phyloP scores from a whole-genome alignment of 495 filamentous ascomycete genomes.

The Tuber magnatum region DNA sequence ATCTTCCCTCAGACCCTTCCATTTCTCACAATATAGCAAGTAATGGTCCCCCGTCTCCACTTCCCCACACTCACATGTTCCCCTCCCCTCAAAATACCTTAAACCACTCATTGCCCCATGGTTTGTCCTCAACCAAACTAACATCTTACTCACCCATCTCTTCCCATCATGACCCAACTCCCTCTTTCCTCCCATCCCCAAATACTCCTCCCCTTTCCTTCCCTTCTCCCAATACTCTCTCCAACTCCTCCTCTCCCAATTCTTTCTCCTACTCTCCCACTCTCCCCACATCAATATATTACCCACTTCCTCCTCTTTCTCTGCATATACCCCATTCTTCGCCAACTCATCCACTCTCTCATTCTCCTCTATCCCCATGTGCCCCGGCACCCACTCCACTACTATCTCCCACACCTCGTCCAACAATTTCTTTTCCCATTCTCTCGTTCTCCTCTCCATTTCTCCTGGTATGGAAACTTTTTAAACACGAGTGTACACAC shows the following conservation, averaged over 20 bases:
- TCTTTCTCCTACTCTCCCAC: background rate
- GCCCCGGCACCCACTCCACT: background rate
- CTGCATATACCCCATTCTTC: background rate
- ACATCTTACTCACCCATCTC: too few relatives aligned
- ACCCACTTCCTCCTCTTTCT: background rate
- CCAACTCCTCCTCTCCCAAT: background rate
- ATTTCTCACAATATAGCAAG: too few relatives aligned
- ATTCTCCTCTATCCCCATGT: background rate
- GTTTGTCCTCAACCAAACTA: too few relatives aligned
- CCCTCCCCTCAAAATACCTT: too few relatives aligned
- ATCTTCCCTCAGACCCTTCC: too few relatives aligned
- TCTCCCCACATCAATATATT: background rate
- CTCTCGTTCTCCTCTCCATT: background rate
- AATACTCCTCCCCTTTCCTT: background rate
- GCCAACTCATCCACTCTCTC: background rate
- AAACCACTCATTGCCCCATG: too few relatives aligned
- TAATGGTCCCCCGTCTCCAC: too few relatives aligned
- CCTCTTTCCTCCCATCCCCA: background rate
- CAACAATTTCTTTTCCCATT: background rate
- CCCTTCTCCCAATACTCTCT: background rate
- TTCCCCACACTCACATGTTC: too few relatives aligned
- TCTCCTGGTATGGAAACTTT: too few relatives aligned
- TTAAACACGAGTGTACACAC: too few relatives aligned
- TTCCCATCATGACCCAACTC: background rate
- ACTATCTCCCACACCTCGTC: background rate